Evolutionary conservation across 352 stramenopile genomes (phyloP).

Genomic region (Aphanomyces euteiches): DNA sequence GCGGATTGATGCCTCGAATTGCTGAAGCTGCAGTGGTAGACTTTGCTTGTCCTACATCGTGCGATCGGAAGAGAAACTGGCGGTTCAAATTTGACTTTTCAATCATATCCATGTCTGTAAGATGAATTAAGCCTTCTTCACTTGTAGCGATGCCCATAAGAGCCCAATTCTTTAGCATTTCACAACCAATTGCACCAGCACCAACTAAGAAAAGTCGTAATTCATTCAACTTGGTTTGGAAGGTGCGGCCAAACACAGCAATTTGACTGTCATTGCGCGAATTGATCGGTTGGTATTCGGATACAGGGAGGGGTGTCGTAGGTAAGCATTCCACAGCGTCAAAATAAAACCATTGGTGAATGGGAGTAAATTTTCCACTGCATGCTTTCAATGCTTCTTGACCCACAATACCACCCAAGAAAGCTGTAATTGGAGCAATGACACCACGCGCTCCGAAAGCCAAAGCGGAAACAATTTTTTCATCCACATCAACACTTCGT

Average conservation of each 20-base stretch:
- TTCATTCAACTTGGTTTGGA: slow-evolving; percentile 81
- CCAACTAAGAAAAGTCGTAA: slow-evolving; percentile 97
- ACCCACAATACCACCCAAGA: slow-evolving; percentile 96
- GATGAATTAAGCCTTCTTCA: slow-evolving; percentile 83
- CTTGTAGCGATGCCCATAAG: slow-evolving; percentile 96
- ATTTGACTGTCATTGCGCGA: slow-evolving; percentile 93
- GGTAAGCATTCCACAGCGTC: slow-evolving; percentile 96
- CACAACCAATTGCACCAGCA: slow-evolving; percentile 98
- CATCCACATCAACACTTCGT: slow-evolving; percentile 59
- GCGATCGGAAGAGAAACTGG: slow-evolving; percentile 98
- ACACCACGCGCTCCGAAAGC: slow-evolving; percentile 86
- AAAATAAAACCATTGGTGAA: slow-evolving; percentile 99
- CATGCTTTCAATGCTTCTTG: slow-evolving; percentile 98
- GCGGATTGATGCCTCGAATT: slow-evolving; percentile 94
- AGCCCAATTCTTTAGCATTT: slow-evolving; percentile 99
- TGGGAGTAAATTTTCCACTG: slow-evolving; percentile 98
- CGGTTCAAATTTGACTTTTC: slow-evolving; percentile 98
- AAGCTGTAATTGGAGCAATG: slow-evolving; percentile 95
- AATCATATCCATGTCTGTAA: slow-evolving; percentile 99
- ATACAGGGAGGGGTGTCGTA: slow-evolving; percentile 41
- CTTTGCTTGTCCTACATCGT: slow-evolving; percentile 96
- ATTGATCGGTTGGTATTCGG: slow-evolving; percentile 62
- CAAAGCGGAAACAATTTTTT: slow-evolving; percentile 72
- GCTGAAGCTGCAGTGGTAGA: slow-evolving; percentile 90
- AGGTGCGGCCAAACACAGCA: slow-evolving; percentile 77